Evolutionary conservation across 2,329 filamentous ascomycete species (phyloP), one percentile per base, ranked within the genome.

Genomic region (Claviceps arundinis): DNA sequence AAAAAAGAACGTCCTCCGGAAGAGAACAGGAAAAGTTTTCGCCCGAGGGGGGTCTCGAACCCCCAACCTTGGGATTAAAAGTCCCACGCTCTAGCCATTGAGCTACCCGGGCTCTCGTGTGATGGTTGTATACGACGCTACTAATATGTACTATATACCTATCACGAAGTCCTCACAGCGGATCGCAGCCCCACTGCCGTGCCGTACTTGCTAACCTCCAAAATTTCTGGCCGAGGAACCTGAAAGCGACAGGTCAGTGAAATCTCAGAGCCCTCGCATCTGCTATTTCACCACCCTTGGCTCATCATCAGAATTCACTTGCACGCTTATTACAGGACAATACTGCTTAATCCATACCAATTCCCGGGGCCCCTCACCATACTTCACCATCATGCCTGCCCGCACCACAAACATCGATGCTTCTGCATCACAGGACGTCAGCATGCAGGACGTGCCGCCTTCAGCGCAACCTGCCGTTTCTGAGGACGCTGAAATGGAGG

Each of bases 381-480:
- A 34, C 3, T 13, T 6, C 44, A 37, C 44, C 37, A 44, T 3
- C 47, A 74, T 74, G 71, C 65, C 71, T 50, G 62, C 65, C 9
- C 69, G 65, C 56, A 68, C 70, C 17, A 72, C 66, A 53, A 63
- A 63, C 50, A 52, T 58, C n/a, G 63, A 64, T 8, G 61, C 59
- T 51, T 51, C 61, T 49, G 57, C 58, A 43, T 60, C 61, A 2
- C 59, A 68, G 55, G 69, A 72, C 54, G 62, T 63, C 53, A 61
- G 60, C 56, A 76, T 76, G 73, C 67, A 74, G 50, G 73, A 76
- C 59, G 71, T 63, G 47, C 66, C 68, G 41, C 60, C 67, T 19
- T 68, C 68, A 47, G 68, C 66, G 42, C 67, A 69, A 59, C 59
- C 61, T 26, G 62, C 62, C 48, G 59, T 59, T 22, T 61, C 55